Percentiles rank a stretch among this genome's conserved stretches.
These are phyloP conservation scores for Aspergillus luchuensis DNA, from an alignment of 2,329 filamentous ascomycete genomes.

Conservation along the genomic window DNA sequence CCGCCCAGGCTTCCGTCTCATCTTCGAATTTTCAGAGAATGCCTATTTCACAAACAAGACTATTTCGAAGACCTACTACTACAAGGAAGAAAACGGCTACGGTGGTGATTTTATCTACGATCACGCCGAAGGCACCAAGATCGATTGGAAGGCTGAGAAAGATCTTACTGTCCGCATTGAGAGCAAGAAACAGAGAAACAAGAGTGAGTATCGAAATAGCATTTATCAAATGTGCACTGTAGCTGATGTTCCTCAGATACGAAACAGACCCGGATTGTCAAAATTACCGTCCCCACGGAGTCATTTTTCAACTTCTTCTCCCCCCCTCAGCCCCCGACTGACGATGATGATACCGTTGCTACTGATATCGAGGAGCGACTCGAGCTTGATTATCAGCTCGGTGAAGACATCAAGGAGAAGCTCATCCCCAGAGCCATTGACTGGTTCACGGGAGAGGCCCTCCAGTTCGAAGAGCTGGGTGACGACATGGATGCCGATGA, in stretches of 20 bases:
- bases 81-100: slow-evolving; percentile 98
- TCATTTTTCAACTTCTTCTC: slow-evolving; percentile 99
- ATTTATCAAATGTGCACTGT: background rate
- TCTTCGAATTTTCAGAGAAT: slow-evolving; percentile 95
- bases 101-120: slow-evolving; percentile 99
- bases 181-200: slow-evolving; percentile 99
- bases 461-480: slow-evolving; percentile 92
- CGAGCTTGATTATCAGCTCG: slow-evolving; percentile 97
- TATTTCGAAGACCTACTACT: slow-evolving; percentile 97
- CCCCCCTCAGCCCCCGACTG: slow-evolving; percentile 80
- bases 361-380: slow-evolving; percentile 96
- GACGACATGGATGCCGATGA: slow-evolving; percentile 81
- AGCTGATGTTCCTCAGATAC: slow-evolving; percentile 66
- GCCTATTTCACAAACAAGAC: slow-evolving; percentile 97
- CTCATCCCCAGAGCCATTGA: slow-evolving; percentile 97
- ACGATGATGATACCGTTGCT: slow-evolving; percentile 68
- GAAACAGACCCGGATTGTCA: slow-evolving; percentile 97
- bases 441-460: slow-evolving; percentile 98
- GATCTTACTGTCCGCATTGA: slow-evolving; percentile 93
- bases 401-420: slow-evolving; percentile 99
- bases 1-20: slow-evolving; percentile 94
- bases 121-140: slow-evolving; percentile 96
- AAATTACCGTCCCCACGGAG: slow-evolving; percentile 98
- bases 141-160: slow-evolving; percentile 92
- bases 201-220: slow-evolving; percentile 68